Conservation (phyloP, 306 rosid species). For the Luffa acutangula region DNA sequence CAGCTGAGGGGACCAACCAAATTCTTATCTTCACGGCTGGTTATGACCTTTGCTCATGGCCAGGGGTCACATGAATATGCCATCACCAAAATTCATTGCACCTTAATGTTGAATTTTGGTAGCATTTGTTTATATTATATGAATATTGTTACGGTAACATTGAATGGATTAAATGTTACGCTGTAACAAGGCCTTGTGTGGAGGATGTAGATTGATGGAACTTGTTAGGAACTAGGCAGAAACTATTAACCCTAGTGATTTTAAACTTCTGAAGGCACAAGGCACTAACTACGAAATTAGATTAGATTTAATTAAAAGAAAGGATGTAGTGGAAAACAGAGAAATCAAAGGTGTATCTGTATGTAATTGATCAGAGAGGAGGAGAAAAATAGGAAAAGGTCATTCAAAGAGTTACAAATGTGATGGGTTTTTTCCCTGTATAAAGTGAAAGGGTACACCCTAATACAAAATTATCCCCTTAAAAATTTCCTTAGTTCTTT, state of each 20-base stretch:
- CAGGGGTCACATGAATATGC: background rate
- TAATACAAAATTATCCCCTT: background rate
- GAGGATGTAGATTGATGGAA: background rate
- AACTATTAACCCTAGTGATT: background rate
- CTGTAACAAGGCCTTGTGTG: background rate
- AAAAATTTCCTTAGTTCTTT: background rate
- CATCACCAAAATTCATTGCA: background rate
- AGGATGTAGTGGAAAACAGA: background rate
- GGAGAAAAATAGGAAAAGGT: background rate
- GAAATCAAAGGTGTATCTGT: background rate
- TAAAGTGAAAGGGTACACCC: background rate
- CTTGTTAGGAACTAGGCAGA: background rate
- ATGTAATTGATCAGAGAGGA: background rate
- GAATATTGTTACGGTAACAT: background rate
- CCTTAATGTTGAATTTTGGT: background rate
- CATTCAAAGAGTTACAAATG: background rate
- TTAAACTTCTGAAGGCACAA: background rate
- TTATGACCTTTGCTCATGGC: constrained; percentile 1
- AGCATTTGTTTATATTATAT: background rate
- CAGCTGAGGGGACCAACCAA: constrained; percentile 3
- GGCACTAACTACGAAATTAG: background rate
- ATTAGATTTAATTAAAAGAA: background rate
- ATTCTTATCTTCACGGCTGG: constrained; percentile 5
- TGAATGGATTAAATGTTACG: background rate
- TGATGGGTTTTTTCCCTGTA: background rate